Percentiles rank a stretch among this genome's conserved stretches.
Evolutionary conservation across 805 yeast species (phyloP).

Genomic region (Debaryomyces castellii): DNA sequence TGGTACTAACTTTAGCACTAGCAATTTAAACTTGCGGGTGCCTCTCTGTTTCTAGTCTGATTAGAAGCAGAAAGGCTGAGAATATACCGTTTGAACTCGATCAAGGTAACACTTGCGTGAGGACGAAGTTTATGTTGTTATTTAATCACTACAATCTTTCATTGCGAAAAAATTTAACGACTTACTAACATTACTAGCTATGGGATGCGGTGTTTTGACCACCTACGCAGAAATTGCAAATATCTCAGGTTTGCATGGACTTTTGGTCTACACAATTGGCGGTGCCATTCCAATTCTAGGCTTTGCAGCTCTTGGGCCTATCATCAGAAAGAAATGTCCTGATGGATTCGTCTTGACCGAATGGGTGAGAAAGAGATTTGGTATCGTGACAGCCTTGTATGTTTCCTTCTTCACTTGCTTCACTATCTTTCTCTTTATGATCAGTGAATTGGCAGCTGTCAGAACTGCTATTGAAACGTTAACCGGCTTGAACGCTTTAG

Average conservation of each 20-base stretch:
- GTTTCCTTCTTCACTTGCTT: constrained; percentile 79
- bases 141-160: not conserved
- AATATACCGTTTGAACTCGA: constrained; percentile 44
- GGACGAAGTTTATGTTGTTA: constrained; percentile 28
- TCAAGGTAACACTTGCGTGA: constrained; percentile 46
- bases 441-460: constrained; percentile 81
- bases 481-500: constrained; percentile 76
- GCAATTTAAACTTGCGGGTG: constrained; percentile 29
- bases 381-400: constrained; percentile 68
- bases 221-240: constrained; percentile 88
- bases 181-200: constrained; percentile 40
- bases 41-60: constrained; percentile 15
- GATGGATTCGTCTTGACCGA: constrained; percentile 90
- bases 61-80: constrained; percentile 31
- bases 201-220: constrained; percentile 87
- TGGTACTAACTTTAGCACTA: not conserved
- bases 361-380: constrained; percentile 88
- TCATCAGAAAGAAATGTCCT: constrained; percentile 75
- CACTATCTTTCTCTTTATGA: constrained; percentile 83
- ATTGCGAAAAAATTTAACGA: not conserved
- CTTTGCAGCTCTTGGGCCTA: constrained; percentile 83
- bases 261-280: constrained; percentile 72
- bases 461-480: constrained; percentile 73
- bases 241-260: constrained; percentile 81
- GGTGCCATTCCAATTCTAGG: constrained; percentile 83